Evolutionary conservation across 75 land plant genomes (phyloP).

Genomic region (Sequoia sempervirens): DNA sequence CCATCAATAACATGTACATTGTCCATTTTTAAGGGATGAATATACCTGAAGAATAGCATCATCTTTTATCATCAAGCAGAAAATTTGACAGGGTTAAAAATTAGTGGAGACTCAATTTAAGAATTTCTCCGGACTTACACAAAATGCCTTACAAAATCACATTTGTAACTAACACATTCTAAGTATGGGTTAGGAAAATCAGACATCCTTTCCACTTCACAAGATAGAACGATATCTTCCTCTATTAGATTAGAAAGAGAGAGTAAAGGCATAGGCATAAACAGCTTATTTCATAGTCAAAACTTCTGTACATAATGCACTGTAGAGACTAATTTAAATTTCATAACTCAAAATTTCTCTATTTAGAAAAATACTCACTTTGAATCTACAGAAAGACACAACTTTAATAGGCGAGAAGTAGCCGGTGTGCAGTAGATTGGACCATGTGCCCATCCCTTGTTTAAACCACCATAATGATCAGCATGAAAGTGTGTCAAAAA

Average conservation of each 20-base stretch:
- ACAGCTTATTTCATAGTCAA: not conserved
- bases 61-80: not conserved
- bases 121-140: not conserved
- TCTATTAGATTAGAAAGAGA: not conserved
- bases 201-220: not conserved
- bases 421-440: constrained; percentile 65
- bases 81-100: not conserved
- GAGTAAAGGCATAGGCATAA: not conserved
- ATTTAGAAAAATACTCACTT: constrained; percentile 15
- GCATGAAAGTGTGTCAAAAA: constrained; percentile 68
- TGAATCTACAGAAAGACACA: constrained; percentile 50
- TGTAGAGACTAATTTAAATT: not conserved
- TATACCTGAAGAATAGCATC: constrained; percentile 29
- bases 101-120: not conserved
- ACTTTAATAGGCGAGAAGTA: constrained; percentile 50
- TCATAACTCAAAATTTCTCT: not conserved
- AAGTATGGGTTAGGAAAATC: not conserved
- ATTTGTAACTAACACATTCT: not conserved
- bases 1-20: constrained; percentile 39
- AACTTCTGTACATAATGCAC: not conserved
- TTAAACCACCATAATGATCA: constrained; percentile 75
- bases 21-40: constrained; percentile 41
- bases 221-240: not conserved
- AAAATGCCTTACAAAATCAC: not conserved
- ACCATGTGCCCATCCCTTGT: constrained; percentile 58